Conservation (phyloP, 306 rosid species). For the Trifolium repens region DNA sequence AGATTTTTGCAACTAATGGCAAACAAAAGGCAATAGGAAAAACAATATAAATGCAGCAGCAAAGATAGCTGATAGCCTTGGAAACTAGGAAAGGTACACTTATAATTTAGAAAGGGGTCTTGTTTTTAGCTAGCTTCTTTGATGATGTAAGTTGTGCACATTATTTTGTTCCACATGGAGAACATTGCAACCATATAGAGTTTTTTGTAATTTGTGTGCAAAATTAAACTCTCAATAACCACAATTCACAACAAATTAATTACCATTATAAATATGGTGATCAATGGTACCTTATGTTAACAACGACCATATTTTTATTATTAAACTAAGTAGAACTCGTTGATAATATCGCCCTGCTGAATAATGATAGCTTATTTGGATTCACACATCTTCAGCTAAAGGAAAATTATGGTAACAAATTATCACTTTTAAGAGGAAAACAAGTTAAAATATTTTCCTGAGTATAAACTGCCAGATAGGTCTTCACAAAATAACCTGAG, state of each 20-base stretch:
- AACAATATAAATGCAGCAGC: constrained; percentile 3
- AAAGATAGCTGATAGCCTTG: constrained; percentile 9
- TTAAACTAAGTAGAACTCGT: constrained; percentile 5
- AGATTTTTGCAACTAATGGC: background rate
- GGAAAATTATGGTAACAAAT: background rate
- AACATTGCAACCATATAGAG: background rate
- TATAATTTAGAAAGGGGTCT: constrained; percentile 2
- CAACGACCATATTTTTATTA: background rate
- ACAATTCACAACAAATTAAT: constrained; percentile 5
- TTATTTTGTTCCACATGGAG: background rate
- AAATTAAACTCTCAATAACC: constrained; percentile 23
- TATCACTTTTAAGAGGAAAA: constrained; percentile 29
- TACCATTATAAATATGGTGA: background rate
- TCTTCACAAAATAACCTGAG: constrained; percentile 32
- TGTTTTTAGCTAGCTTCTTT: constrained; percentile 14
- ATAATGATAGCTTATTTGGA: constrained; percentile 27
- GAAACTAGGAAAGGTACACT: background rate
- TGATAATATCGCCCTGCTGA: constrained; percentile 19
- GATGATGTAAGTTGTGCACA: background rate
- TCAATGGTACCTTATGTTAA: background rate
- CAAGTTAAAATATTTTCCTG: constrained; percentile 21
- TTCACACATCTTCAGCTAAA: background rate
- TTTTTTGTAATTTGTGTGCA: background rate
- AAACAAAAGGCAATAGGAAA: constrained; percentile 1
- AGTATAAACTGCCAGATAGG: too few species aligned